Conservation (phyloP, 2,329 filamentous ascomycete genomes). For the Trichocomaceae sp. region DNA sequence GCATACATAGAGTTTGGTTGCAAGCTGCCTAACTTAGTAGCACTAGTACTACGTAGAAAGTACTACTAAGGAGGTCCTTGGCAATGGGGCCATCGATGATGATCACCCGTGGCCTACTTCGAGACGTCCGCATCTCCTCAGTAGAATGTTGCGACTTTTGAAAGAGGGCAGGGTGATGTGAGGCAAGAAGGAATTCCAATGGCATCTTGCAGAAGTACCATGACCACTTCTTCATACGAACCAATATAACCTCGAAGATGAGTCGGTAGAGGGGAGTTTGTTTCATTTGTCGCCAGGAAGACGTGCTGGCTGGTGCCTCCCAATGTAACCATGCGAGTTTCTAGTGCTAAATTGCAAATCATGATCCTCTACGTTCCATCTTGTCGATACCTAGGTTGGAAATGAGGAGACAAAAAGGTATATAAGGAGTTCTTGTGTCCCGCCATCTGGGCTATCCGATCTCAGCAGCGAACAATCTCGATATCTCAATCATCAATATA, state of each 20-base stretch:
- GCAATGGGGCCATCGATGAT: not conserved
- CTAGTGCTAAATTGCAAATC: conserved; percentile 3
- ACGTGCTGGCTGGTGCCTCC: not conserved
- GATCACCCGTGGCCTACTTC: not conserved
- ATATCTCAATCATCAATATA: not conserved
- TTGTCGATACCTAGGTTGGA: not conserved
- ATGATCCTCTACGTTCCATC: not conserved
- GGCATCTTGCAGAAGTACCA: not conserved
- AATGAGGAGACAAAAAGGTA: not conserved
- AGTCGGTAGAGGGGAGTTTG: not conserved
- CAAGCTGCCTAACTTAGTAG: not conserved
- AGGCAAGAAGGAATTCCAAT: not conserved
- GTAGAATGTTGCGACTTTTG: not conserved
- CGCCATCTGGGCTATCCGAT: not conserved
- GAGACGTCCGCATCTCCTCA: not conserved
- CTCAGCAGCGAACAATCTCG: not conserved
- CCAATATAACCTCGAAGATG: not conserved
- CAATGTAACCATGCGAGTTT: conserved; percentile 11
- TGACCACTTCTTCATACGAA: not conserved
- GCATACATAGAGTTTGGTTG: not conserved
- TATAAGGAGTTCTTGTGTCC: conserved; percentile 1
- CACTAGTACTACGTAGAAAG: not conserved
- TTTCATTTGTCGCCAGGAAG: not conserved
- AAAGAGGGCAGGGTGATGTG: not conserved
- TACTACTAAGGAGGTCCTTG: not conserved